phyloP scores from a whole-genome alignment of 768 basidiomycete genomes.

The Tricholoma bakamatsutake region DNA sequence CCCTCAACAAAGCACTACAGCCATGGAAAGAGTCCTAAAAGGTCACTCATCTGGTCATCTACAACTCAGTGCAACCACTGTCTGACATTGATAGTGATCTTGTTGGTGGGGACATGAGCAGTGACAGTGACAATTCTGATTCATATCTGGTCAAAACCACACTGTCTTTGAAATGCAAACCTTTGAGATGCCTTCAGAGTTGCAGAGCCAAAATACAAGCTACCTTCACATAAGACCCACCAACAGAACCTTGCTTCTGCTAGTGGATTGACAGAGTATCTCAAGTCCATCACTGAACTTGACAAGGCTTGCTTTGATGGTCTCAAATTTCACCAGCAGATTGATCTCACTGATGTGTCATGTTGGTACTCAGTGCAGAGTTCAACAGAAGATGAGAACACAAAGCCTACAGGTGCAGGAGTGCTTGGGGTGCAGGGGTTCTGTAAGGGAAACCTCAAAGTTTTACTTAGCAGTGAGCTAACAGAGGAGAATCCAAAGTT shows the following conservation, averaged over 20 bases:
- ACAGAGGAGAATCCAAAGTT: no score
- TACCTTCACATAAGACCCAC: neutral
- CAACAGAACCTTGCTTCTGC: neutral
- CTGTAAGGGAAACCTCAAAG: no score
- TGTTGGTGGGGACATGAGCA: neutral
- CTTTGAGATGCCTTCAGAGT: no score
- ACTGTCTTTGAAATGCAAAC: neutral
- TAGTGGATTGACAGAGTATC: neutral
- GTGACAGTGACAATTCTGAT: neutral
- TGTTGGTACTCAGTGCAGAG: no score
- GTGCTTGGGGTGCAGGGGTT: no score
- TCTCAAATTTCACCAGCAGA: neutral
- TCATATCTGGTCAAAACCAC: neutral
- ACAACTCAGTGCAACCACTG: no score
- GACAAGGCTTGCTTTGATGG: neutral
- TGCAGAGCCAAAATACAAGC: neutral
- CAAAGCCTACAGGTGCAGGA: no score
- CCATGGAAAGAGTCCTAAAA: no score
- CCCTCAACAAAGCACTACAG: no score
- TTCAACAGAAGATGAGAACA: no score
- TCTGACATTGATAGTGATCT: neutral
- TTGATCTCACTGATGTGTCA: no score
- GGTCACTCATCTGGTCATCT: neutral
- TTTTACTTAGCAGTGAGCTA: no score
- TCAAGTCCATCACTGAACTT: neutral